Evolutionary conservation across 176 grass and related monocot genomes (phyloP), one percentile per base, ranked within the genome.

Genomic region (Carex kokanica): DNA sequence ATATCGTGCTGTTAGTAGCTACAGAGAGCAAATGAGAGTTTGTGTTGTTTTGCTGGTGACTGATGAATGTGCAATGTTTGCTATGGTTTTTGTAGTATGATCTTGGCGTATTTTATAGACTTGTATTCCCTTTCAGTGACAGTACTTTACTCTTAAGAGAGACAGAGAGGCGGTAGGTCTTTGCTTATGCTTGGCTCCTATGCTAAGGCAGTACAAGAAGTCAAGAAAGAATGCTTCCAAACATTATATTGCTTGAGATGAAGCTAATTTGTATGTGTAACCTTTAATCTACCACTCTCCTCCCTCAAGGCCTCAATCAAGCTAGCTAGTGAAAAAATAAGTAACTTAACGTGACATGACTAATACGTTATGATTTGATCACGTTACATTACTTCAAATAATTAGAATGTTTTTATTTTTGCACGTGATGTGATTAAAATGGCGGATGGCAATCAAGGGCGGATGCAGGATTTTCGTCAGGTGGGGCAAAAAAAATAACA

Each of bases 141-240:
- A 25, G 73, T 56, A 32, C 14, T 55, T 32, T 55, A 24, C 49
- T 55, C 73, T 77, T 55, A 82, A 57, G 64, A 74, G 79, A 71
- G 18, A 66, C 47, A 73, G 59, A 34, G 64, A 53, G 51, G 29
- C 17, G 1, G 49, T 68, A 86, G 81, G 54, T 88, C 45, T 49
- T 64, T 77, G 80, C 78, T 59, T 78, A 63, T 60, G 78, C 89
- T 93, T 97, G 67, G 87, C 91, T 97, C 91, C 60, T 72, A 90
- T 97, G 81, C 91, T 85, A 97, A 85, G 91, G 54, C 73, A 91
- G 84, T 70, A 64, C 64, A 74, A 88, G n/a, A n/a, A n/a, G n/a
- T n/a, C n/a, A n/a, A n/a, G 58, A 80, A 41, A 29, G 81, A 40
- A 93, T 86, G 87, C 88, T 88, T 93, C 81, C 73, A 87, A 85